Conservation (phyloP, 2,329 filamentous ascomycete genomes). For the Amphichorda felina region DNA sequence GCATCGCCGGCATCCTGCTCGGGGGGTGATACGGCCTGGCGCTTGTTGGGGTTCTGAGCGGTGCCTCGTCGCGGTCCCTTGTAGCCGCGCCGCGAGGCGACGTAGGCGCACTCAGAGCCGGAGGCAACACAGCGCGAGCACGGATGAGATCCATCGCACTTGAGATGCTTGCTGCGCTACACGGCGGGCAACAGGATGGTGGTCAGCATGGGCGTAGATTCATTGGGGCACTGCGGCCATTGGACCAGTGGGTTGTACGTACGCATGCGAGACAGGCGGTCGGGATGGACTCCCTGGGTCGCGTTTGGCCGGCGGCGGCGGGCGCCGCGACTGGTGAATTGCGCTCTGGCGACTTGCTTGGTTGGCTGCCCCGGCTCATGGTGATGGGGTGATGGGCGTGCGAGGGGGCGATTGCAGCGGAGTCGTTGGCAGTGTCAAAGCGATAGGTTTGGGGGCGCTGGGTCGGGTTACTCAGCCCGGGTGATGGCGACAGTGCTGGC, state of each 20-base stretch:
- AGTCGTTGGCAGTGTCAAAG: no score
- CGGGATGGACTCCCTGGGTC: slow-evolving; percentile 18
- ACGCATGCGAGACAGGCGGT: slow-evolving; percentile 46
- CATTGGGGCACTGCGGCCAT: no score
- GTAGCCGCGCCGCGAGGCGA: slow-evolving; percentile 64
- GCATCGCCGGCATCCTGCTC: slow-evolving; percentile 3
- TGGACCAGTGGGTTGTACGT: slow-evolving; percentile 21
- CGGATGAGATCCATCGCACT: slow-evolving; percentile 60
- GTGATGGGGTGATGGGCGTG: no score
- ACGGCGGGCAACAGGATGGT: neutral
- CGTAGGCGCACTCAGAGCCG: slow-evolving; percentile 54
- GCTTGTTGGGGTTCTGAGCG: slow-evolving; percentile 35
- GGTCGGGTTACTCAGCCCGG: no score
- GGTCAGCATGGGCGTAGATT: no score
- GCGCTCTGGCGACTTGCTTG: no score
- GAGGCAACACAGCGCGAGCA: slow-evolving; percentile 55
- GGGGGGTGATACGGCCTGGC: slow-evolving; percentile 30
- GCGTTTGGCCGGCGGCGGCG: neutral
- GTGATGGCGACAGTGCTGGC: no score
- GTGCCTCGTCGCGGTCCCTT: slow-evolving; percentile 39
- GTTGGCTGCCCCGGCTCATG: no score
- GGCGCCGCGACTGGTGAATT: neutral
- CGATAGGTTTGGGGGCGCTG: no score
- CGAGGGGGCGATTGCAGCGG: no score
- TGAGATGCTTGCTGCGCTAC: slow-evolving; percentile 56